Base-by-base conservation (phyloP, 345 rosid species). In the Lepidium sativum region DNA sequence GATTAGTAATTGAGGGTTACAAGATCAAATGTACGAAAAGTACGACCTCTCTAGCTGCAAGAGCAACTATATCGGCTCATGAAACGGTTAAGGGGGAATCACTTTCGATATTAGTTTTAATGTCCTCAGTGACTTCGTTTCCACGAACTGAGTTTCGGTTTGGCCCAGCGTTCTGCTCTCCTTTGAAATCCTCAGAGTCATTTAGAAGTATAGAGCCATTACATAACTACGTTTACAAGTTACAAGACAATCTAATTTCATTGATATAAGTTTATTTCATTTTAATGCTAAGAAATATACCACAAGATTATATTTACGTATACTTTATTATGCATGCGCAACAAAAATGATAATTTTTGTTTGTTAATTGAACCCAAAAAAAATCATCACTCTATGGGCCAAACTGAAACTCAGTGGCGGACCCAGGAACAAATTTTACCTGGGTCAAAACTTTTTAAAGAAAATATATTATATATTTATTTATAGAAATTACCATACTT, bases 11-110 rank as follows among this genome's bases (percentile, higher is more conserved):
- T 53, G n/a, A 37, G 38, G 31, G 53, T 11, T 63, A 47, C 4
- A 41, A 66, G 43, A 60, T 39, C 12, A 56, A 7, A 53, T 56
- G 60, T 85, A 87, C 96, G 74, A 76, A 7, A 13, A 71, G 56
- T 31, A 87, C 89, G 11, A 95, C 84, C 42, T 85, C 98, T 72
- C 92, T 78, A 9, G 96, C 98, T 13, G 91, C 95, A 25, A 87
- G 86, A 70, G 92, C 63, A 77, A 92, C 70, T 25, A 89, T 82
- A 71, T 87, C 95, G 12, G 76, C 82, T 65, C 96, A 92, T 3
- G 97, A 89, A 77, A 89, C 89, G 25, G 82, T 84, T 15, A 7
- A 33, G 1, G 98, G 92, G 68, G 92, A 89, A 67, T 68, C 73
- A 33, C 49, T 80, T 71, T 92, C 98, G 9, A 86, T 79, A 7